A percentile compares a stretch with the other conserved stretches of the same genome.
These are phyloP conservation scores for Exidia glandulosa DNA, from an alignment of 768 basidiomycete genomes.

Conservation along the genomic window DNA sequence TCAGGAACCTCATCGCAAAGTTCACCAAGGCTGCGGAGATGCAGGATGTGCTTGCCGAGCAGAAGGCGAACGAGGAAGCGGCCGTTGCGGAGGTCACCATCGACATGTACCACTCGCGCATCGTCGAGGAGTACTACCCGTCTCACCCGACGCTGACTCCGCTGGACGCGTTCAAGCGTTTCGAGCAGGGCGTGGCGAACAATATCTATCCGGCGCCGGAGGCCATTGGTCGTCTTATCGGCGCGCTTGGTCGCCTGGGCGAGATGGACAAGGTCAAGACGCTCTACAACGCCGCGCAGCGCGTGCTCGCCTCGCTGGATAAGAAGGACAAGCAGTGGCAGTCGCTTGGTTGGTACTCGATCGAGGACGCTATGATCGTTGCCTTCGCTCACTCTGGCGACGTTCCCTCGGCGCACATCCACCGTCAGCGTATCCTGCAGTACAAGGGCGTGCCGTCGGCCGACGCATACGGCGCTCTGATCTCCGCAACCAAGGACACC, in stretches of 20 bases:
- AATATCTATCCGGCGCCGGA: slow-evolving; percentile 41
- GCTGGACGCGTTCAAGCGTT: slow-evolving; percentile 35
- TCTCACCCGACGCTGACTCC: slow-evolving; percentile 18
- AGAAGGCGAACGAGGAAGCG: slow-evolving; percentile 15
- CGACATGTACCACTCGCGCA: slow-evolving; percentile 17
- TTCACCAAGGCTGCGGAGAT: not conserved
- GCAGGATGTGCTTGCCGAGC: not conserved
- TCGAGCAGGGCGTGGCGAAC: slow-evolving; percentile 33
- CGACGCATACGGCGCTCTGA: slow-evolving; percentile 87
- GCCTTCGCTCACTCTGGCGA: slow-evolving; percentile 75
- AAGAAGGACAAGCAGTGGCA: slow-evolving; percentile 34
- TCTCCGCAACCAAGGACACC: slow-evolving; percentile 80
- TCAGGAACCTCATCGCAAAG: not conserved
- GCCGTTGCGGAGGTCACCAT: slow-evolving; percentile 22
- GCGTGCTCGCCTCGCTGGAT: slow-evolving; percentile 37
- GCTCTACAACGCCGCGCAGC: slow-evolving; percentile 61
- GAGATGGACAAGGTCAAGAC: slow-evolving; percentile 50
- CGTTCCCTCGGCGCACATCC: slow-evolving; percentile 67
- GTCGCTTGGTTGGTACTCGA: slow-evolving; percentile 50
- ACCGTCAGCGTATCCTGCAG: slow-evolving; percentile 67
- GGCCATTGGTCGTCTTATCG: slow-evolving; percentile 52
- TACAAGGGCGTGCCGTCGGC: slow-evolving; percentile 70
- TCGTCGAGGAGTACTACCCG: slow-evolving; percentile 24
- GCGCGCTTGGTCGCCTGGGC: slow-evolving; percentile 51
- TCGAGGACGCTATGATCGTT: slow-evolving; percentile 88